Evolutionary conservation across 2,329 filamentous ascomycete genomes (phyloP), one percentile per base, ranked within the genome.

Genomic region (Bipolaris victoriae): DNA sequence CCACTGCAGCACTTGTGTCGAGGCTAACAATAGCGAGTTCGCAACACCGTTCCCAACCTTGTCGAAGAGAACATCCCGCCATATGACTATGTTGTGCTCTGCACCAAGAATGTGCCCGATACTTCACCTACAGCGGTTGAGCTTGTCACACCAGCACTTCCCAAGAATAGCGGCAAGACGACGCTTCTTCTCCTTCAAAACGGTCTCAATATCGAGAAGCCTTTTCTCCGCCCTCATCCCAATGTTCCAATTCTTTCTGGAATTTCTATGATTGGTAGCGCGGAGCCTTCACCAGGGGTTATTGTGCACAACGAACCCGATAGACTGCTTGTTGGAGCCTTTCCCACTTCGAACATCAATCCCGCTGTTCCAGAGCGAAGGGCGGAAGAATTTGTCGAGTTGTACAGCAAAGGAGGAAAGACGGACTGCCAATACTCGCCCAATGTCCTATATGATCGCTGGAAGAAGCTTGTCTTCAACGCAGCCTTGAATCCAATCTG

Each of bases 201-300:
- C 64, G 86, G 86, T 0, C 72, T 88, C n/a, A 86, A 87, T 63
- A 88, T 88, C 59, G 84, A 88, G 61, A 80, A 78, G 40, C 83
- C 84, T 0, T 66, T 88, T 18, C 66, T 83, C 16, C 54, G 66
- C 0, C 70, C 73, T 0, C 86, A 86, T 64, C 84, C 85, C 0
- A 56, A 67, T 3, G 87, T 84, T 57, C 69, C 80, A 0, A 65
- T 86, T 6, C 75, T 88, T 1, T 83, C 81, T 3, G 83, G 83
- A 3, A 78, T 87, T 7, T 80, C 79, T 2, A 74, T 82, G 49
- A 85, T 84, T 52, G 82, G 83, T 24, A 79, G 82, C 2, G 79
- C 80, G 3, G 83, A 87, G 62, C 72, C 67, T 0, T 62, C 68
- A 0, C 78, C 76, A 0, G 85, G 83, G 2, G 64, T 75, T 10